Evolutionary conservation across 148 eudicot species (phyloP), one percentile per base, ranked within the genome.

Genomic region (Arbutus unedo): DNA sequence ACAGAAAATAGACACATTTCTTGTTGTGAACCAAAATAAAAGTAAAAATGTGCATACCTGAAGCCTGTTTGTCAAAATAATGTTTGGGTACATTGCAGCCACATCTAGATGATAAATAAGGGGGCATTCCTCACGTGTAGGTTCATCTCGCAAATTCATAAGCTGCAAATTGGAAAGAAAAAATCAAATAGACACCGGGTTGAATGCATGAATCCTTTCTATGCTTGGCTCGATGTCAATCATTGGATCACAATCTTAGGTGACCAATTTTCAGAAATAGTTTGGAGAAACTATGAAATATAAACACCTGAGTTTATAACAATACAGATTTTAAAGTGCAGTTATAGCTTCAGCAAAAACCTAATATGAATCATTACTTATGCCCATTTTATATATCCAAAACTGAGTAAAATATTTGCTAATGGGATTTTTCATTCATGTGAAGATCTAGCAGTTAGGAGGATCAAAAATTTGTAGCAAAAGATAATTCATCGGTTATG

Each of bases 41-140:
- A 84, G 54, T 48, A 31, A 44, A 80, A 66, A 81, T 50, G 44
- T 83, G 79, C 88, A 67, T 74, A 96, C 99, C 99, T 97, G 99
- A 86, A 97, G 99, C 91, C 99, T 92, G 92, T 97, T 97, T 25
- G 99, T 97, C 88, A 97, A 82, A 76, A 97, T 97, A 78, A 97
- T 97, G 83, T 97, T 97, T 6, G 99, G 99, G 85, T 97, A 97
- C 99, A 97, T 97, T 62, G 99, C 99, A 85, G 99, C 99, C 80
- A 97, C 99, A 91, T 97, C 99, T 82, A 97, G 88, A 91, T 97
- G 99, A 89, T 97, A 97, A 79, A 97, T 97, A 81, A 97, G 94
- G 83, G 99, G 99, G 78, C 86, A 87, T 85, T 97, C 98, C 85
- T 94, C 99, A 49, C 98, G 92, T 81, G 89, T 82, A 80, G 99